Percentiles rank a stretch among this genome's conserved stretches.
Conservation (phyloP, 2,329 filamentous ascomycete species). For the Arthrobotrys entomopaga region DNA sequence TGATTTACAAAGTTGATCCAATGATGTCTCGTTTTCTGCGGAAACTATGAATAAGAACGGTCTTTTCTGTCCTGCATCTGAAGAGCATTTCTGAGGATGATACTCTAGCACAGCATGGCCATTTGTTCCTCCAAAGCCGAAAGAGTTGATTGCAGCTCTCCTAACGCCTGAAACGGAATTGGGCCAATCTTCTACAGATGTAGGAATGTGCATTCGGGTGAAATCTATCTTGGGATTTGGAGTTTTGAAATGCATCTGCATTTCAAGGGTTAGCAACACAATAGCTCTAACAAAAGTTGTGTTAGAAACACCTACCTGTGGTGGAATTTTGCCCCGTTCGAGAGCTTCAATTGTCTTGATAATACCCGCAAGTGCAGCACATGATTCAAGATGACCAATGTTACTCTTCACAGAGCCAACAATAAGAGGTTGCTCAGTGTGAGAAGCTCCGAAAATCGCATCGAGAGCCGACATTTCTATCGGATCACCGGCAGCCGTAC, state of each 20-base stretch:
- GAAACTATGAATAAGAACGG: not conserved
- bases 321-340: slow-evolving; percentile 61
- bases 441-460: slow-evolving; percentile 9
- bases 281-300: too few relatives aligned
- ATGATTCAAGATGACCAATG: slow-evolving; percentile 67
- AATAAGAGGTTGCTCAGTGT: slow-evolving; percentile 53
- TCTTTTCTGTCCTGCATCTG: not conserved
- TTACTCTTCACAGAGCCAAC: slow-evolving; percentile 67
- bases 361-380: slow-evolving; percentile 66
- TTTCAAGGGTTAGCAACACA: too few relatives aligned
- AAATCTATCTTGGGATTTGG: slow-evolving; percentile 3
- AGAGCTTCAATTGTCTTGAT: slow-evolving; percentile 68
- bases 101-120: slow-evolving; percentile 63
- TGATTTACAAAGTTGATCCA: not conserved
- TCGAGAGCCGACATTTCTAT: slow-evolving; percentile 66
- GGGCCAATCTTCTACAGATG: not conserved
- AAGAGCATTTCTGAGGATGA: not conserved
- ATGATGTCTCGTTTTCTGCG: not conserved
- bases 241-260: not conserved
- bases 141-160: slow-evolving; percentile 58
- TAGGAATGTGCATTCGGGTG: not conserved
- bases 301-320: not conserved
- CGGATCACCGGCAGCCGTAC: slow-evolving; percentile 69
- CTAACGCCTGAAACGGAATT: slow-evolving; percentile 1
- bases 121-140: slow-evolving; percentile 65